Evolutionary conservation across 331 rosid genomes (phyloP).

Genomic region (Telfairia occidentalis): DNA sequence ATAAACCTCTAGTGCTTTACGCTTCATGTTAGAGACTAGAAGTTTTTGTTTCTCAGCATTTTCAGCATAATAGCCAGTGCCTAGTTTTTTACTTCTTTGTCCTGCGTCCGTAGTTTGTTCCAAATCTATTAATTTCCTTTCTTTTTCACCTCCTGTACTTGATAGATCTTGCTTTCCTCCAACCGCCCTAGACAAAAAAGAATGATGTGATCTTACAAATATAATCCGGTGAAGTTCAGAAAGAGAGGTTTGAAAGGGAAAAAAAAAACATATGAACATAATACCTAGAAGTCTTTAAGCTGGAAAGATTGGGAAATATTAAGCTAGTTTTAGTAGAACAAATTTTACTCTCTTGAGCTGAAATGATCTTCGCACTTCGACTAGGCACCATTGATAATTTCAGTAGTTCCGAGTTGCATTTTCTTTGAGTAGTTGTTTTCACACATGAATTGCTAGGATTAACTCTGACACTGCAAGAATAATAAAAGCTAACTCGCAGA

Average conservation of each 20-base stretch:
- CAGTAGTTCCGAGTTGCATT: conserved; percentile 24
- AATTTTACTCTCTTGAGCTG: conserved; percentile 38
- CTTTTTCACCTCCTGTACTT: conserved; percentile 28
- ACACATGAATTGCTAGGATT: conserved; percentile 29
- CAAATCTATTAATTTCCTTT: conserved; percentile 19
- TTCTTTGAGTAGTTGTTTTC: conserved; percentile 27
- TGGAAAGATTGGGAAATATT: conserved; percentile 35
- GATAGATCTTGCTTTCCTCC: conserved; percentile 27
- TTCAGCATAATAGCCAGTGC: conserved; percentile 24
- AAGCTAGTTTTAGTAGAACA: conserved; percentile 28
- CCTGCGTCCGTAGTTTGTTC: conserved; percentile 24
- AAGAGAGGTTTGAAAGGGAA: conserved; percentile 1
- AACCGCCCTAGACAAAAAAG: conserved; percentile 24
- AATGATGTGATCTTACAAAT: not conserved
- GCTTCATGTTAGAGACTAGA: conserved; percentile 34
- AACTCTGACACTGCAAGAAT: conserved; percentile 37
- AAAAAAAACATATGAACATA: conserved; percentile 7
- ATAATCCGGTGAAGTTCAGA: not conserved
- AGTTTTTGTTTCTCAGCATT: conserved; percentile 31
- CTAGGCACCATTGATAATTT: conserved; percentile 25
- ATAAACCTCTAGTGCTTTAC: conserved; percentile 54
- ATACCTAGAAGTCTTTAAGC: conserved; percentile 41
- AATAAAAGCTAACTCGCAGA: not conserved
- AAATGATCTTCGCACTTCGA: conserved; percentile 26
- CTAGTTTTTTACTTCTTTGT: conserved; percentile 24